Conservation (phyloP, 2,329 filamentous ascomycete genomes). For the Hypomyces rosellus region DNA sequence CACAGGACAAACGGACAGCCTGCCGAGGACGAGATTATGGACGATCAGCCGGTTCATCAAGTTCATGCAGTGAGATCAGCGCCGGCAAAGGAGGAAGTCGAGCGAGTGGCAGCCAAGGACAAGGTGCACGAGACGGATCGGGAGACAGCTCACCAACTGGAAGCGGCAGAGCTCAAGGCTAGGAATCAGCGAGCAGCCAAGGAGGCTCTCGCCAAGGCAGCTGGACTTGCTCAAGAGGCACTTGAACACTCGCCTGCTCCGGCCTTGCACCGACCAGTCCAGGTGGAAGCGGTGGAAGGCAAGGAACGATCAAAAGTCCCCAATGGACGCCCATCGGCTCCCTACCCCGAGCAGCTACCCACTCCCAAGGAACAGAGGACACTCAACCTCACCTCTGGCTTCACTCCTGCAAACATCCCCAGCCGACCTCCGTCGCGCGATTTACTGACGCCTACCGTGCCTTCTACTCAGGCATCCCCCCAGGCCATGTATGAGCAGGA, state of each 20-base stretch:
- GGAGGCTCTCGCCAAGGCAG: constrained; percentile 5
- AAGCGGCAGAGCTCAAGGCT: background rate
- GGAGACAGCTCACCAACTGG: background rate
- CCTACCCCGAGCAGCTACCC: constrained; percentile 21
- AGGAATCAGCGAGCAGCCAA: constrained; percentile 2
- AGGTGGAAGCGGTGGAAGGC: no score
- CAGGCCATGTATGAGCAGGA: constrained; percentile 14
- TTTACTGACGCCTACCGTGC: constrained; percentile 22
- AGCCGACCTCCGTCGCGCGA: constrained; percentile 24
- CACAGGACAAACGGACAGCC: background rate
- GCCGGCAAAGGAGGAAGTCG: background rate
- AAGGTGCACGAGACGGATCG: background rate
- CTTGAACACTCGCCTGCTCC: constrained; percentile 7
- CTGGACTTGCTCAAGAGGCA: constrained; percentile 5
- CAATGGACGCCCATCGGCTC: constrained; percentile 12
- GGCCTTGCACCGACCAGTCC: background rate
- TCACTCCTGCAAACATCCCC: constrained; percentile 26
- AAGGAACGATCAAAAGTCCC: background rate
- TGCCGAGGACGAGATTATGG: background rate
- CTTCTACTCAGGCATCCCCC: constrained; percentile 22
- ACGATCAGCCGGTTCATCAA: background rate
- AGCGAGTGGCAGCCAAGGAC: background rate
- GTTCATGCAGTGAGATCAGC: background rate
- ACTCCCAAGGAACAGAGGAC: constrained; percentile 22
- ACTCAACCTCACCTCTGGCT: constrained; percentile 16